Conservation (phyloP, 169 alveolate species). For the Plasmodium coatneyi region DNA sequence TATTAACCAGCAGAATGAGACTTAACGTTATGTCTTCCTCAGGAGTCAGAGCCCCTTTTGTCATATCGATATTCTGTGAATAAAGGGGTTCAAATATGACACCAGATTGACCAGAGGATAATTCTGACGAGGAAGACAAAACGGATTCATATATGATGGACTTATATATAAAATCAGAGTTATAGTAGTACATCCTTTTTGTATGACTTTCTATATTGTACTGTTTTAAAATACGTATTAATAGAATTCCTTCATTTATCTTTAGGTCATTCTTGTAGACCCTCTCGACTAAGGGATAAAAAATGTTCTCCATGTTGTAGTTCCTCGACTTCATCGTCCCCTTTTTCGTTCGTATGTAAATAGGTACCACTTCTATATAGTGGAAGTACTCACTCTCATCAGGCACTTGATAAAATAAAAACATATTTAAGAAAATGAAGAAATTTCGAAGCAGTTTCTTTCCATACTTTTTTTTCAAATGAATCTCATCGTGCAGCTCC, state of each 20-base stretch:
- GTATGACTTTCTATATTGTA: conserved; percentile 13
- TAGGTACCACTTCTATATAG: conserved; percentile 43
- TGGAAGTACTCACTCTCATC: conserved; percentile 18
- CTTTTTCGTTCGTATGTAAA: conserved; percentile 44
- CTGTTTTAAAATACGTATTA: conserved; percentile 37
- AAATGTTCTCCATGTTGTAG: conserved; percentile 28
- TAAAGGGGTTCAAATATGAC: conserved; percentile 9
- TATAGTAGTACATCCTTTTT: conserved; percentile 22
- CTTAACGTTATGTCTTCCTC: conserved; percentile 45
- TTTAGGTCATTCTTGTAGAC: conserved; percentile 23
- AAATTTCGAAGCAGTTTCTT: conserved; percentile 13
- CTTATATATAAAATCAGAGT: conserved; percentile 51
- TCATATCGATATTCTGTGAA: conserved; percentile 26
- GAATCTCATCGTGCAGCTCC: conserved; percentile 35
- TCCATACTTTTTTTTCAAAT: conserved; percentile 67
- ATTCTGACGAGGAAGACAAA: not conserved
- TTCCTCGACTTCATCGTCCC: conserved; percentile 36
- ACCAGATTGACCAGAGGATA: not conserved
- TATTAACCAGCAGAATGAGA: conserved; percentile 24
- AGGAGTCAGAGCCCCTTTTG: not conserved
- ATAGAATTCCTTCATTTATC: conserved; percentile 38
- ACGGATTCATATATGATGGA: conserved; percentile 20
- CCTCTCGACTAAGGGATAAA: conserved; percentile 16
- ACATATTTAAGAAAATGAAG: conserved; percentile 14
- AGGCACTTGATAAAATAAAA: conserved; percentile 11